These are phyloP conservation scores for Nicotiana attenuata DNA, from an alignment of 257 asterid genomes.

Conservation along the genomic window DNA sequence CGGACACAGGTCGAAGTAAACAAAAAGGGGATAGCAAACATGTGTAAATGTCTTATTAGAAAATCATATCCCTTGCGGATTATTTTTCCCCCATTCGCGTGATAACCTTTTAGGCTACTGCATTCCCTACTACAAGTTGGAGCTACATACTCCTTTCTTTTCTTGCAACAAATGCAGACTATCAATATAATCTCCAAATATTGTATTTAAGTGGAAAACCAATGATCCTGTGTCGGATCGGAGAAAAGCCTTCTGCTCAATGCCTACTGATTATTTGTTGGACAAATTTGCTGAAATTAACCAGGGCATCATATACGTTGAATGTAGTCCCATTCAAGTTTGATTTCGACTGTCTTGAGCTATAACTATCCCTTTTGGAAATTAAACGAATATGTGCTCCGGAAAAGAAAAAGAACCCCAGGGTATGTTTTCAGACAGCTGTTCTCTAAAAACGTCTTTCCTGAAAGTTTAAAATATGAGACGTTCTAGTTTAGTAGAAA, in stretches of 20 bases:
- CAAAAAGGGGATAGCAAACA: background rate
- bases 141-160: too few relatives aligned
- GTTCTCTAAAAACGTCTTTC: background rate
- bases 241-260: too few relatives aligned
- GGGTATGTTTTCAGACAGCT: background rate
- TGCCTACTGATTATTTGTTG: background rate
- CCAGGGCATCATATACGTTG: too few relatives aligned
- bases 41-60: background rate
- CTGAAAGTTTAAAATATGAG: too few relatives aligned
- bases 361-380: background rate
- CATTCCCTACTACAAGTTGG: too few relatives aligned
- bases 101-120: too few relatives aligned
- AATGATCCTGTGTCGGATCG: too few relatives aligned
- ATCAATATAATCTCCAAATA: too few relatives aligned
- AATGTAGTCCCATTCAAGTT: background rate
- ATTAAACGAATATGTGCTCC: background rate
- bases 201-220: too few relatives aligned
- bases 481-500: too few relatives aligned
- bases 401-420: background rate
- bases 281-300: background rate
- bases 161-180: too few relatives aligned
- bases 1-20: background rate
- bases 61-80: background rate
- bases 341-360: background rate
- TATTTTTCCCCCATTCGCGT: background rate